Evolutionary conservation across 2,329 filamentous ascomycete species (phyloP).

Genomic region (Rhynchosporium secalis): DNA sequence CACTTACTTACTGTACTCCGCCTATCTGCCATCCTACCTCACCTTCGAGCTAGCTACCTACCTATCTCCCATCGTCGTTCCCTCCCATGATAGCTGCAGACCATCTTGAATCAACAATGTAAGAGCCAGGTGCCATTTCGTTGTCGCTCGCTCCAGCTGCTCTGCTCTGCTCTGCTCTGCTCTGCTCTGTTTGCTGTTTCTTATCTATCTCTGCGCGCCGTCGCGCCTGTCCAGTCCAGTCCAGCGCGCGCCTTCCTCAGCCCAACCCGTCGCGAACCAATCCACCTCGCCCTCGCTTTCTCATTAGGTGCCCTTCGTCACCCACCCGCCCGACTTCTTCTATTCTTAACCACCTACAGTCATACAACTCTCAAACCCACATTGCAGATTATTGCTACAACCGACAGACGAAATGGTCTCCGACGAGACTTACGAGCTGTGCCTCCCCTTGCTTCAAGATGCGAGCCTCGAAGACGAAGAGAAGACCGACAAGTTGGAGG

Average conservation of each 20-base stretch:
- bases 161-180: too few species aligned
- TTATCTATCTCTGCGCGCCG: slow-evolving; percentile 2
- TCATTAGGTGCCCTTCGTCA: slow-evolving; percentile 16
- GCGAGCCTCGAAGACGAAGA: slow-evolving; percentile 85
- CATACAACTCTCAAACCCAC: slow-evolving; percentile 5
- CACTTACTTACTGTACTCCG: neutral
- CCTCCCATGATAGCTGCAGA: slow-evolving; percentile 16
- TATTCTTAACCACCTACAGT: slow-evolving; percentile 9
- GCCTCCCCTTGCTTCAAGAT: slow-evolving; percentile 84
- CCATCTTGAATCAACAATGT: slow-evolving; percentile 31
- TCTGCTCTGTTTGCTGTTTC: neutral
- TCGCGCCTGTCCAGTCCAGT: slow-evolving; percentile 29
- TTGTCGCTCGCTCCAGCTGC: slow-evolving; percentile 23
- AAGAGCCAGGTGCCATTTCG: slow-evolving; percentile 33
- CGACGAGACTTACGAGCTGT: slow-evolving; percentile 89
- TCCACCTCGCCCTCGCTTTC: slow-evolving; percentile 17
- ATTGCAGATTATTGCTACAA: slow-evolving; percentile 6
- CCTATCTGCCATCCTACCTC: too few species aligned
- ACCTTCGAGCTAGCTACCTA: neutral
- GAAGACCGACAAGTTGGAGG: slow-evolving; percentile 88
- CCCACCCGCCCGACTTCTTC: slow-evolving; percentile 13
- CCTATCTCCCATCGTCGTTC: slow-evolving; percentile 4
- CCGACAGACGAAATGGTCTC: slow-evolving; percentile 67
- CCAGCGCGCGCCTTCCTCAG: slow-evolving; percentile 32
- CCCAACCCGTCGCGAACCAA: slow-evolving; percentile 18